Evolutionary conservation across 2,329 filamentous ascomycete genomes (phyloP).

Genomic region (Juglanconis oblonga): DNA sequence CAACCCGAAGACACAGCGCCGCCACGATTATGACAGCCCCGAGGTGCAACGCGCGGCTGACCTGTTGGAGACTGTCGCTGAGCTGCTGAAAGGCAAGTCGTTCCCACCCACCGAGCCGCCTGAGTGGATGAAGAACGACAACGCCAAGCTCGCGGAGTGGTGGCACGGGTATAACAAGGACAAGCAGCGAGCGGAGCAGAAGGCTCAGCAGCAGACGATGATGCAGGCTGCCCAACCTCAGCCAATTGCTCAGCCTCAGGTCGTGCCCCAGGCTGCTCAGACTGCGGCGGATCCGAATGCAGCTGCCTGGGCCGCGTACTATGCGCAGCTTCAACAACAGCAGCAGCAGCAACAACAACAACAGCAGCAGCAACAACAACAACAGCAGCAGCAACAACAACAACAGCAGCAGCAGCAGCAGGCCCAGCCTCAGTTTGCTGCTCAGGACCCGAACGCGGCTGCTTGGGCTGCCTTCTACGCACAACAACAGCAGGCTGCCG

Average conservation of each 20-base stretch:
- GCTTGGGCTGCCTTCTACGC: slow-evolving; percentile 20
- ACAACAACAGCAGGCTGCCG: slow-evolving; percentile 23
- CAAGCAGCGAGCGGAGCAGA: slow-evolving; percentile 22
- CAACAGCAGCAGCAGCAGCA: slow-evolving; percentile 15
- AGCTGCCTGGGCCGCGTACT: slow-evolving; percentile 38
- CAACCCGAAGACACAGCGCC: slow-evolving; percentile 28
- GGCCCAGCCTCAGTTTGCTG: slow-evolving; percentile 17
- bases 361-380: slow-evolving; percentile 21
- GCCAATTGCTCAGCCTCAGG: slow-evolving; percentile 6
- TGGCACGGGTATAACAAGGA: slow-evolving; percentile 43
- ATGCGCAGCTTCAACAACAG: slow-evolving; percentile 32
- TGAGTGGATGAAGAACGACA: slow-evolving; percentile 46
- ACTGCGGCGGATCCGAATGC: slow-evolving; percentile 26
- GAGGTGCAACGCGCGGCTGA: slow-evolving; percentile 41
- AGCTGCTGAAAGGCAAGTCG: slow-evolving; percentile 41
- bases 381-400: neutral
- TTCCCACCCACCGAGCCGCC: slow-evolving; percentile 52
- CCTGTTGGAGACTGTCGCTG: slow-evolving; percentile 40
- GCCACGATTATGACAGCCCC: slow-evolving; percentile 40
- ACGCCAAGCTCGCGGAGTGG: slow-evolving; percentile 50
- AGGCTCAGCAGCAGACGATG: slow-evolving; percentile 17
- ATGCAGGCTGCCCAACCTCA: slow-evolving; percentile 2
- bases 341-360: slow-evolving; percentile 21
- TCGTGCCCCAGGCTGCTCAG: slow-evolving; percentile 18
- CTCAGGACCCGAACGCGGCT: slow-evolving; percentile 18